phyloP scores from a whole-genome alignment of 1,284 basidiomycete species.

The Leccinum fallax region DNA sequence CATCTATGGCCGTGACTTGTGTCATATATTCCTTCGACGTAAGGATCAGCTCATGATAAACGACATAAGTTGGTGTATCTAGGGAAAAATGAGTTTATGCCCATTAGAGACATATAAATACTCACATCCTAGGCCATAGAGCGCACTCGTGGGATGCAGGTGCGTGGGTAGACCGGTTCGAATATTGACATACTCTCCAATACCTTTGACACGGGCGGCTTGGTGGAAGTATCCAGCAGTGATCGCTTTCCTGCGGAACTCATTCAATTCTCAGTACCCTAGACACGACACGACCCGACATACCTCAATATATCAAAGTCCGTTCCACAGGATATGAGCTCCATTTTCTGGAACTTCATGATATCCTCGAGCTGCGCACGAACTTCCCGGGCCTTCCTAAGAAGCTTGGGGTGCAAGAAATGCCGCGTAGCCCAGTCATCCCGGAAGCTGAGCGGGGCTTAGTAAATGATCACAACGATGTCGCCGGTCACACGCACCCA shows the following conservation, averaged over 20 bases:
- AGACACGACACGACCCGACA: slow-evolving; percentile 27
- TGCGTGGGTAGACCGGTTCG: slow-evolving; percentile 93
- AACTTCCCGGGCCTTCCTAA: slow-evolving; percentile 97
- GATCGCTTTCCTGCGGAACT: slow-evolving; percentile 82
- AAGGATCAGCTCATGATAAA: slow-evolving; percentile 95
- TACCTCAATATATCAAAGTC: slow-evolving; percentile 94
- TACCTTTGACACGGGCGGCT: slow-evolving; percentile 96
- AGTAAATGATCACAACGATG: not conserved
- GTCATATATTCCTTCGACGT: slow-evolving; percentile 98
- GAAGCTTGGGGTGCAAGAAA: slow-evolving; percentile 94
- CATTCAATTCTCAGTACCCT: not conserved
- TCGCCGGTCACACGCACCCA: slow-evolving; percentile 52
- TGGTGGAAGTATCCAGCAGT: slow-evolving; percentile 99
- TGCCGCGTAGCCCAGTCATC: slow-evolving; percentile 96
- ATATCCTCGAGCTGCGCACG: slow-evolving; percentile 96
- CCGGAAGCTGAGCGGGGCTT: slow-evolving; percentile 57
- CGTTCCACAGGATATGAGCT: slow-evolving; percentile 85
- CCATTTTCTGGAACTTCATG: slow-evolving; percentile 98
- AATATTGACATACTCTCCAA: slow-evolving; percentile 98
- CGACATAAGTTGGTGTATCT: slow-evolving; percentile 95
- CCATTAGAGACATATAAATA: slow-evolving; percentile 8
- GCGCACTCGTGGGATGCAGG: slow-evolving; percentile 93
- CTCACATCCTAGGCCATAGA: slow-evolving; percentile 95
- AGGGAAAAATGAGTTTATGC: slow-evolving; percentile 10
- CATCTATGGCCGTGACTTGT: slow-evolving; percentile 92